Conservation (phyloP, 2,329 filamentous ascomycete species). For the Arthrobotrys sphaeroides region DNA sequence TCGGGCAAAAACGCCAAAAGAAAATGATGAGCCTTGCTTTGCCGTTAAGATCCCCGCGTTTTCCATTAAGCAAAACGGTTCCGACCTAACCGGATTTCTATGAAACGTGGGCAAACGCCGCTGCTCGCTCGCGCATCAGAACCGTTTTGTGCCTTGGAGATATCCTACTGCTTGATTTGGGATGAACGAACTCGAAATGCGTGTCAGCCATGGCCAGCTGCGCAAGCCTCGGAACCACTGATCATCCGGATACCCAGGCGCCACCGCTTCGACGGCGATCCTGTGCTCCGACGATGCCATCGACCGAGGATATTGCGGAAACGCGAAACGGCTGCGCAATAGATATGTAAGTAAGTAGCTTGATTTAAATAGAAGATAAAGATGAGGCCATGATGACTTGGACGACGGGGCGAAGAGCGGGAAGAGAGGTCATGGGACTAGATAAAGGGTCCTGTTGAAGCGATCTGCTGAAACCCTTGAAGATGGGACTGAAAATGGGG, state of each 20-base stretch:
- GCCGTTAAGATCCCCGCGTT: constrained; percentile 5
- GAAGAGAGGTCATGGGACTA: constrained; percentile 4
- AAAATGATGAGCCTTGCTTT: constrained; percentile 10
- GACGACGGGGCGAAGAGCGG: constrained; percentile 8
- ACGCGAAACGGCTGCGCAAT: constrained; percentile 1
- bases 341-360: background rate
- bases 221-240: constrained; percentile 7
- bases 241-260: constrained; percentile 4
- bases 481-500: background rate
- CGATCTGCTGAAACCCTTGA: constrained; percentile 11
- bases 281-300: constrained; percentile 22
- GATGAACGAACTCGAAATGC: background rate
- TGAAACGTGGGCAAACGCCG: constrained; percentile 11
- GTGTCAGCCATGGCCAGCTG: constrained; percentile 10
- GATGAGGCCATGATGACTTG: constrained; percentile 16
- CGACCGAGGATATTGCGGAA: background rate
- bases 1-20: background rate
- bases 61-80: background rate
- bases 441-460: constrained; percentile 6
- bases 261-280: constrained; percentile 18
- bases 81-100: background rate
- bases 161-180: background rate
- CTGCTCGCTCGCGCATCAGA: background rate
- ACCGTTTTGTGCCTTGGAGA: constrained; percentile 5
- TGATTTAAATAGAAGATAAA: background rate